Conservation (phyloP, 352 stramenopile species). For the Phytophthora brassicae region DNA sequence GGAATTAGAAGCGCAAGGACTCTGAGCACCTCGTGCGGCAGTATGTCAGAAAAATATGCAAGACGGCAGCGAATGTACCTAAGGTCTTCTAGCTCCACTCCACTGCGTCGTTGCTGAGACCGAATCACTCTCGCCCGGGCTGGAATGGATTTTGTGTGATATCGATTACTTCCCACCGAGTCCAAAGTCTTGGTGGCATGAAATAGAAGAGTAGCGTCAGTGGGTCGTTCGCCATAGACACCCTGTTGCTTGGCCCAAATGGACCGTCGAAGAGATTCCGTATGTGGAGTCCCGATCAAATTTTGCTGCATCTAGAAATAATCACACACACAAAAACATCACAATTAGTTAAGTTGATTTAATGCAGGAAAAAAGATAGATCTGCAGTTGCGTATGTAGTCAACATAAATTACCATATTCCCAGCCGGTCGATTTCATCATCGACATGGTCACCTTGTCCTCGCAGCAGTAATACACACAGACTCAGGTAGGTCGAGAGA, state of each 20-base stretch:
- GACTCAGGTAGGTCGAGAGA: neutral
- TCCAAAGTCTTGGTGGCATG: neutral
- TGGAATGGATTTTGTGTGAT: neutral
- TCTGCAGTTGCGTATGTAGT: neutral
- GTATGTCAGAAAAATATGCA: neutral
- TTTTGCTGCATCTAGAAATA: neutral
- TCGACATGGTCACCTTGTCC: neutral
- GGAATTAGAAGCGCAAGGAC: neutral
- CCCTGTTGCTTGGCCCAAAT: neutral
- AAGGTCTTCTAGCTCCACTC: neutral
- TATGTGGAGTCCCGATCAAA: neutral
- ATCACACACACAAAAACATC: neutral
- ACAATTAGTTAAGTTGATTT: neutral
- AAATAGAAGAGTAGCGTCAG: neutral
- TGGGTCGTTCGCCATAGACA: neutral
- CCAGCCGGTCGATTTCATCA: neutral
- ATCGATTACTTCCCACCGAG: neutral
- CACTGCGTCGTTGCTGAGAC: neutral
- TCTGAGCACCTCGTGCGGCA: neutral
- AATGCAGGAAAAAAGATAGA: neutral
- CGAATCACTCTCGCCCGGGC: neutral
- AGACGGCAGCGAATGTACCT: neutral
- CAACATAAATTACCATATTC: conserved; percentile 1
- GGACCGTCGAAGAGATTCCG: neutral
- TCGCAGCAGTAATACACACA: neutral